Evolutionary conservation across 495 filamentous ascomycete genomes (phyloP).

Genomic region (Penicillium cataractarum): DNA sequence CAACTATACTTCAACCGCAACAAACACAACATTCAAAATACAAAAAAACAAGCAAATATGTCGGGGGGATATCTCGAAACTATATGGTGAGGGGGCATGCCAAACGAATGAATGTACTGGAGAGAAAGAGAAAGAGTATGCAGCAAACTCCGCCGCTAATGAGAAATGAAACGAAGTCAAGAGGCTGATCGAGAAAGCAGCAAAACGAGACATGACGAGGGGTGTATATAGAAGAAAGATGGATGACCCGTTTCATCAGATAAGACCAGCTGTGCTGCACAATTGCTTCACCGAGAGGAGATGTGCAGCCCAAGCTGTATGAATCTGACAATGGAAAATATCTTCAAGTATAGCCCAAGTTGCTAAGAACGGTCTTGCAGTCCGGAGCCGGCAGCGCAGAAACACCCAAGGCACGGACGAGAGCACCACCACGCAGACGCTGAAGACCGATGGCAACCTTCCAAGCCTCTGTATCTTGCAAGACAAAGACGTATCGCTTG

Average conservation of each 20-base stretch:
- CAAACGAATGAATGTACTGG: conserved; percentile 31
- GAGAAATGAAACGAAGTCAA: conserved; percentile 22
- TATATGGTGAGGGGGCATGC: conserved; percentile 19
- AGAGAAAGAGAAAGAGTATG: conserved; percentile 25
- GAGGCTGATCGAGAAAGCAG: conserved; percentile 6
- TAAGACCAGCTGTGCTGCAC: neutral
- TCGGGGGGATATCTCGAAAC: conserved; percentile 31
- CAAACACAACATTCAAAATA: conserved; percentile 6
- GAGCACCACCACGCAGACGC: conserved; percentile 69
- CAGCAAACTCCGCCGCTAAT: conserved; percentile 41
- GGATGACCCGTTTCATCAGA: neutral
- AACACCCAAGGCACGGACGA: conserved; percentile 69
- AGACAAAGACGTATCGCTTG: conserved; percentile 79
- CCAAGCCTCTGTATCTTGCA: conserved; percentile 86
- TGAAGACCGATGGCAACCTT: conserved; percentile 86
- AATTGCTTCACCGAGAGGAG: neutral
- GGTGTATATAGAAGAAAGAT: neutral
- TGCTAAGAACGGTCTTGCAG: conserved; percentile 60
- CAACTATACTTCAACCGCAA: conserved; percentile 22
- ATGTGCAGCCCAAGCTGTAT: neutral
- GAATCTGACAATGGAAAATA: neutral
- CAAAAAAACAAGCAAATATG: conserved; percentile 7
- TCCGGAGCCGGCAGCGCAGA: conserved; percentile 62
- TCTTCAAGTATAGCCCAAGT: conserved; percentile 59
- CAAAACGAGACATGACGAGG: neutral